Conservation (phyloP, 2,329 filamentous ascomycete genomes). For the Beauveria varroae region DNA sequence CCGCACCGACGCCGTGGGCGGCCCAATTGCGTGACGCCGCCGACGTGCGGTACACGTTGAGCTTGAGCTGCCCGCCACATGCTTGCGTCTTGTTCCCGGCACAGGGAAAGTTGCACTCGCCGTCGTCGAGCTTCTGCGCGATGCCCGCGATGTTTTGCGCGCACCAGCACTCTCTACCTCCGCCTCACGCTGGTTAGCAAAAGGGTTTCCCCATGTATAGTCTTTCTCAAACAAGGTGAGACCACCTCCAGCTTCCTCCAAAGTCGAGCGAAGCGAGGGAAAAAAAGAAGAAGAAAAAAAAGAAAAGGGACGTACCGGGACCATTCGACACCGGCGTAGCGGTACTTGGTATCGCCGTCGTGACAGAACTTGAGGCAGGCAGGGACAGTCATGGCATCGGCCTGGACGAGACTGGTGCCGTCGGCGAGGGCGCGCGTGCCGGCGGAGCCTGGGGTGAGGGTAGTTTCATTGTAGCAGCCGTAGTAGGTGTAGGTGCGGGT, state of each 20-base stretch:
- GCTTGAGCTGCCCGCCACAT: constrained; percentile 46
- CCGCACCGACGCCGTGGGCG: neutral
- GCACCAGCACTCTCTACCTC: constrained; percentile 52
- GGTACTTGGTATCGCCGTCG: constrained; percentile 29
- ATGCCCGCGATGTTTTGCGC: constrained; percentile 40
- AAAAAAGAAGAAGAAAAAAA: neutral
- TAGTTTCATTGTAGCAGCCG: constrained; percentile 55
- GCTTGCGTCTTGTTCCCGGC: constrained; percentile 42
- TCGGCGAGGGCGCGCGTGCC: constrained; percentile 40
- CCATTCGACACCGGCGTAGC: constrained; percentile 49
- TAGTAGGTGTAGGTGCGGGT: constrained; percentile 38
- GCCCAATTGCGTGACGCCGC: neutral
- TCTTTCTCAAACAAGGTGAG: neutral
- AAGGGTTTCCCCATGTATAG: neutral
- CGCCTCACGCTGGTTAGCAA: neutral
- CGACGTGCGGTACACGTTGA: constrained; percentile 36
- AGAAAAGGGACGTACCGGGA: constrained; percentile 28
- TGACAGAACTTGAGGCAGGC: constrained; percentile 45
- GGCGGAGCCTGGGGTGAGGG: constrained; percentile 32
- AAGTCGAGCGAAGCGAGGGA: neutral
- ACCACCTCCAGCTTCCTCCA: no score
- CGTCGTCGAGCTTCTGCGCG: constrained; percentile 37
- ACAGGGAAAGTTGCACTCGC: constrained; percentile 43
- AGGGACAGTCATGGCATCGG: constrained; percentile 43
- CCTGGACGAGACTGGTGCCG: constrained; percentile 31